A percentile compares a stretch with the other conserved stretches of the same genome.
Evolutionary conservation across 805 yeast species (phyloP).

Genomic region (Starmerella apicola): DNA sequence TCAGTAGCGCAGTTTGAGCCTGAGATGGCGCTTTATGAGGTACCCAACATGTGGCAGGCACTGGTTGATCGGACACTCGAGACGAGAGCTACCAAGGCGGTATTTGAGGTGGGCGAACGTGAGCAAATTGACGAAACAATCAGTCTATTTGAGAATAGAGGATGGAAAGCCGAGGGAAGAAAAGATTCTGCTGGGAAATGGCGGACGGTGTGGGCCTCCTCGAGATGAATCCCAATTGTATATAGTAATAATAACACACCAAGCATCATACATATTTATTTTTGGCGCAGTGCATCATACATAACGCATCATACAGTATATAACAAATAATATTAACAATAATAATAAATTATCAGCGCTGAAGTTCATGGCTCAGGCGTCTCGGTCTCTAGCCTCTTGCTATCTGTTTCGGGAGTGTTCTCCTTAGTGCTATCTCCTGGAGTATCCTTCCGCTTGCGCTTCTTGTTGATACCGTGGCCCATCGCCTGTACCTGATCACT

Average conservation of each 20-base stretch:
- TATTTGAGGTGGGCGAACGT: constrained; percentile 63
- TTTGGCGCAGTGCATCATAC: background rate
- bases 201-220: constrained; percentile 22
- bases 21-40: constrained; percentile 62
- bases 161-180: constrained; percentile 34
- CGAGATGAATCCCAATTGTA: too few relatives aligned
- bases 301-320: background rate
- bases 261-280: too few relatives aligned
- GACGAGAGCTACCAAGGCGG: constrained; percentile 41
- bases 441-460: constrained; percentile 4
- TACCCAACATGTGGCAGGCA: constrained; percentile 53
- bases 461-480: constrained; percentile 26
- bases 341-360: background rate
- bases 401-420: background rate
- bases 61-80: constrained; percentile 37
- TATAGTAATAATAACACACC: too few relatives aligned
- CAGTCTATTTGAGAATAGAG: constrained; percentile 15
- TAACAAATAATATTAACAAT: background rate
- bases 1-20: constrained; percentile 75
- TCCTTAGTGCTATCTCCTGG: background rate
- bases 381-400: background rate
- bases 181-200: constrained; percentile 18
- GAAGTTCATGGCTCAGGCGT: too few relatives aligned
- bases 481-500: constrained; percentile 57
- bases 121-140: constrained; percentile 41